These are phyloP conservation scores for Populus pruinosa DNA, from an alignment of 345 rosid genomes.

Conservation along the genomic window DNA sequence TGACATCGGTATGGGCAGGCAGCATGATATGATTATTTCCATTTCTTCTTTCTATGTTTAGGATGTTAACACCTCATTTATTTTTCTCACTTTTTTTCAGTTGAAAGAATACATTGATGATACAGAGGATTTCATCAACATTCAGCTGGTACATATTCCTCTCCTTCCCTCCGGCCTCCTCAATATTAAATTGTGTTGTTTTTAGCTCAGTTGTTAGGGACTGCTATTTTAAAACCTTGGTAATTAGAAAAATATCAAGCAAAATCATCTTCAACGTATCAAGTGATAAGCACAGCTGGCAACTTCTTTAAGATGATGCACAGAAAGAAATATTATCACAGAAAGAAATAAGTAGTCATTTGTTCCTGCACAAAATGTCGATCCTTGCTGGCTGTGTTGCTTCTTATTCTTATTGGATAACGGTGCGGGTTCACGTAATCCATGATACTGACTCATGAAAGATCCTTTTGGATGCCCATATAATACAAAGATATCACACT, in stretches of 20 bases:
- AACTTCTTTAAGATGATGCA: not conserved
- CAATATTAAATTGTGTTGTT: not conserved
- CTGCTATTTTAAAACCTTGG: not conserved
- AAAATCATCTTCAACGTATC: not conserved
- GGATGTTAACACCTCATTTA: not conserved
- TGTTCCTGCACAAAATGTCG: not conserved
- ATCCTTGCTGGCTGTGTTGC: not conserved
- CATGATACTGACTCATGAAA: not conserved
- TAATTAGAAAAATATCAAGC: not conserved
- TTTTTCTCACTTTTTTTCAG: conserved; percentile 41
- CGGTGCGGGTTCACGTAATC: not conserved
- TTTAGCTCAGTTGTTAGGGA: not conserved
- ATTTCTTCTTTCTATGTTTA: not conserved
- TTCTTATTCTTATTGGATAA: not conserved
- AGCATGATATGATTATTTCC: not conserved
- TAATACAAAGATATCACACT: not conserved
- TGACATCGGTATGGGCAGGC: conserved; percentile 68
- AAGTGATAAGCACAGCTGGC: not conserved
- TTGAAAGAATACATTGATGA: conserved; percentile 96
- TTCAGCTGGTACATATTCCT: conserved; percentile 53
- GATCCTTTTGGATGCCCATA: not conserved
- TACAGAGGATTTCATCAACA: conserved; percentile 96
- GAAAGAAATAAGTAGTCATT: not conserved
- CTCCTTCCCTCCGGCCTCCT: not conserved
- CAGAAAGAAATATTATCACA: not conserved